Evolutionary conservation across 805 yeast genomes (phyloP), one percentile per base, ranked within the genome.

Genomic region (Starmera amethionina): DNA sequence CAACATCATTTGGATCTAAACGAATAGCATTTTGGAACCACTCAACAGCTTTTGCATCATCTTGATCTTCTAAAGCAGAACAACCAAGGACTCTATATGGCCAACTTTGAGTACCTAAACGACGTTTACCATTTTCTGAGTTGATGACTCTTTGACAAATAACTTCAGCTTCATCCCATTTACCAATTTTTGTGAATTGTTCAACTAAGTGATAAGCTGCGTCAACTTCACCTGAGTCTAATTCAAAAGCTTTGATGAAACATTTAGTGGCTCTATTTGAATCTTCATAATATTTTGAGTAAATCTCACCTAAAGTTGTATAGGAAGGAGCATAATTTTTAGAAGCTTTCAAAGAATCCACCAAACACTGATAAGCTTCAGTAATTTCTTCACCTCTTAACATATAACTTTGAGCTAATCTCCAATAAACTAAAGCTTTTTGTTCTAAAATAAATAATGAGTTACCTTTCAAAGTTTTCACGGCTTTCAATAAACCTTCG

Each of bases 81-180:
- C 88, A 77, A 0, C 97, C 98, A 35, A 93, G 63, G 4, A 86
- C 85, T 49, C 96, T 64, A 55, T 79, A 86, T 1, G 97, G 96
- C 98, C 98, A 93, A 3, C 82, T 70, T 2, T 63, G 54, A 2
- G 56, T 57, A 16, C 67, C 59, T 22, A 82, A 52, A 14, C 62
- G 59, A 42, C 78, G 67, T 37, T 72, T 69, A 1, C 84, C 74
- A 37, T 69, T 65, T 41, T 80, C 90, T 1, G 86, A 71, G 5
- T 73, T 68, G 6, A 88, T 67, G 4, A 87, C 72, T 40, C 85
- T 64, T 42, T 70, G 65, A 39, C 93, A 81, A 35, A 90, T 65
- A 4, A 81, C 68, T 42, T 85, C 85, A 1, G 90, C 96, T 35
- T 83, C 68, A 13, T 74, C 82, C 98, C 98, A 93, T 46, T 89